Base-by-base conservation (phyloP, 176 grass and related monocot species). In the Aegilops longissima region DNA sequence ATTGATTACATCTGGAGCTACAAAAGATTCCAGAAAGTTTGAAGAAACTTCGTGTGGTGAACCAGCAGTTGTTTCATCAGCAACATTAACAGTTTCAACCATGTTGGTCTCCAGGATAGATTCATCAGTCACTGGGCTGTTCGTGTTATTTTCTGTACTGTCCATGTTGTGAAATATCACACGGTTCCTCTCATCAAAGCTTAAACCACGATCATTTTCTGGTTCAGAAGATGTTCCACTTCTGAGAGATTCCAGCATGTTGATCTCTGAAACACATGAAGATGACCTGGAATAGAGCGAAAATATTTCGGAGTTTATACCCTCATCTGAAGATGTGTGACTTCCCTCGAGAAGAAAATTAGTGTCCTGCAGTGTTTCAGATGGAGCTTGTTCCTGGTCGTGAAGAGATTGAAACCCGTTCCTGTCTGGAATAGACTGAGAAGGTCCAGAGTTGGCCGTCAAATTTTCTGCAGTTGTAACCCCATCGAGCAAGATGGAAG, bases 281-380 rank as follows among this genome's bases (percentile, higher is more conserved):
- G 86, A 88, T 59, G 86, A 88, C 27, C 86, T 88, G 17, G 86
- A 88, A 82, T 88, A 88, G 12, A 88, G 80, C 2, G 86, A 88
- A 83, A 77, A 83, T 61, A 61, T 88, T 83, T 70, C 86, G 34
- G 73, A 56, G 51, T 47, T 83, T 33, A 88, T 70, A 23, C 64
- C 49, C 73, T 78, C 47, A 30, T 88, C 86, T 83, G 64, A 62
- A 25, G 72, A 88, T 69, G 82, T 24, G 62, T 77, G 24, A 24
- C 62, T 88, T 83, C 68, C 80, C 47, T 78, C 86, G n/a, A 70
- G 1, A 69, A 21, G 16, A 31, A 34, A 61, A 88, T 36, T 83
- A 77, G 3, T 1, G 39, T 35, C 62, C 17, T 76, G 42, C 10
- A 23, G 56, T 59, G 14, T 21, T 40, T 62, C 72, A 66, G 30